Evolutionary conservation across 306 rosid species (phyloP).

Genomic region (Acmispon strigosus): DNA sequence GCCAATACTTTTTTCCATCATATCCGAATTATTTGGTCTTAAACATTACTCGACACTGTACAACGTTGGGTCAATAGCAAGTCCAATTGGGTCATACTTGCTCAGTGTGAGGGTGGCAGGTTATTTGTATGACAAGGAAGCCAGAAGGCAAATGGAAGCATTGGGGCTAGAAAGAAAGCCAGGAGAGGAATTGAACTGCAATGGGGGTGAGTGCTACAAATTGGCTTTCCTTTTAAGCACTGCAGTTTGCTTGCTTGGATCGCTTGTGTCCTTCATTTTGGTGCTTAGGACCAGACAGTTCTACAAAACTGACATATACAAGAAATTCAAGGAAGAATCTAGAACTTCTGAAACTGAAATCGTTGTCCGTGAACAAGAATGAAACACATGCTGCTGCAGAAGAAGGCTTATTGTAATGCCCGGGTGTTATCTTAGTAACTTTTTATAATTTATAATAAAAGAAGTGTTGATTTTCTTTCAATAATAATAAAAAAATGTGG

Average conservation of each 20-base stretch:
- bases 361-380: not conserved
- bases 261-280: constrained; percentile 31
- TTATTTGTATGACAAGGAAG: constrained; percentile 35
- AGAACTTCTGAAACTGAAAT: constrained; percentile 8
- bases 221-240: constrained; percentile 34
- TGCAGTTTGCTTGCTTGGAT: constrained; percentile 28
- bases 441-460: no score
- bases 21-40: constrained; percentile 68
- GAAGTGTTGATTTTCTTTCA: no score
- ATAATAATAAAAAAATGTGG: no score
- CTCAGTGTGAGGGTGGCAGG: constrained; percentile 32
- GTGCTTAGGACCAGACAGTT: constrained; percentile 37
- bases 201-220: constrained; percentile 27
- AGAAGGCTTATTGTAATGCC: not conserved
- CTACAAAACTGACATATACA: constrained; percentile 34
- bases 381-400: not conserved
- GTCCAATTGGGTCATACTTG: constrained; percentile 45
- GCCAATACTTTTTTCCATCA: constrained; percentile 57
- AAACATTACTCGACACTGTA: constrained; percentile 60
- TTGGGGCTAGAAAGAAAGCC: constrained; percentile 14
- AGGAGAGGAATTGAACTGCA: constrained; percentile 33
- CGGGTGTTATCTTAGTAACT: no score
- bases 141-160: constrained; percentile 13
- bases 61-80: constrained; percentile 62
- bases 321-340: constrained; percentile 32